Base-by-base conservation (phyloP, 2,329 filamentous ascomycete genomes). In the Furcasterigmium furcatum region DNA sequence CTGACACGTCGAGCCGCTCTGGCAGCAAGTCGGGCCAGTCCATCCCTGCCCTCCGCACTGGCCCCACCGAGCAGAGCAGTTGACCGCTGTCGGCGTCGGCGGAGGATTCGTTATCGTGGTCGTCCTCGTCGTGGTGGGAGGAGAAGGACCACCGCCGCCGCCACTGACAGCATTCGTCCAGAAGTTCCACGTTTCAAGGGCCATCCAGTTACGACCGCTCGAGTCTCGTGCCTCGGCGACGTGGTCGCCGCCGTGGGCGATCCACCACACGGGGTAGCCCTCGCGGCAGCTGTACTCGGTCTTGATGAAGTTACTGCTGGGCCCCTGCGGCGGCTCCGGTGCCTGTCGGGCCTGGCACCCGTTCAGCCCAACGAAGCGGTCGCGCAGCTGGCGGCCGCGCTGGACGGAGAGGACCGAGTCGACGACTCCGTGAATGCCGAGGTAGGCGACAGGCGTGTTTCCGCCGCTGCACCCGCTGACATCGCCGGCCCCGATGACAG, bases 371-470 rank as follows among this genome's bases (percentile, higher is more conserved):
- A 69, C 56, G 51, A 64, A 71, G 44, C 57, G 59, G 51, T 70
- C 65, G 9, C 66, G 63, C 38, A 71, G 55, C 50, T 53, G 40
- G n/a, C 60, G 51, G 42, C 68, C 68, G 3, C 44, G 44, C 12
- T 55, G 48, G 44, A 70, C 64, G 25, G 56, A 50, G 13, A 72
- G 58, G 16, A 68, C 64, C 18, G 53, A 55, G 50, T 72, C 68
- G 30, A 49, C 55, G 21, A 60, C 53, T 25, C 68, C 68, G 47
- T 71, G 68, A 48, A 68, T 64, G 22, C 60, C 64, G 29, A 68
- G 62, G 52, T 63, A 70, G 1, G 68, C 62, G 29, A 71, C 59
- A 1, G 68, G 66, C 12, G 60, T 57, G 46, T 50, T 65, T n/a
- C 66, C 66, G 24, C 65, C 66, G 35, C 51, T 52, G 46, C 64